Conservation (phyloP, 2,329 filamentous ascomycete genomes). For the Ceratocystis lukuohia region DNA sequence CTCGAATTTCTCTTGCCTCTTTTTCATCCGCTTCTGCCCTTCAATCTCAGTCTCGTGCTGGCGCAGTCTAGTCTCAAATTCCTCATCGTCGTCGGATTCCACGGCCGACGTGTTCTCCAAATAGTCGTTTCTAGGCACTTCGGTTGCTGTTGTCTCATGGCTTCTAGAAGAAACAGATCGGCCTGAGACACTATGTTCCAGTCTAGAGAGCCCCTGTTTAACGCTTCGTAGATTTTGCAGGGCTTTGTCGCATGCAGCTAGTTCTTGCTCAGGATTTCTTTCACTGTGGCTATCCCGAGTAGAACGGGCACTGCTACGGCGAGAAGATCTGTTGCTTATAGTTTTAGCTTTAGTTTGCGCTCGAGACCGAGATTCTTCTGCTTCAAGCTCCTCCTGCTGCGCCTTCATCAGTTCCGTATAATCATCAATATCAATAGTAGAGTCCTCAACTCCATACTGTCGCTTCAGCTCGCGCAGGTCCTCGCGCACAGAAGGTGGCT, state of each 20-base stretch:
- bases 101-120: constrained; percentile 21
- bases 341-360: background rate
- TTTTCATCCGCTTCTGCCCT: background rate
- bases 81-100: constrained; percentile 23
- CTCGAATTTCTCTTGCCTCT: background rate
- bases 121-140: constrained; percentile 15
- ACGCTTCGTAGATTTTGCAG: constrained; percentile 7
- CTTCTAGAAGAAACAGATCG: background rate
- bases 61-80: background rate
- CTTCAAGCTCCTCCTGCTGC: background rate
- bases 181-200: constrained; percentile 5
- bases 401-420: constrained; percentile 36
- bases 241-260: constrained; percentile 15
- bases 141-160: background rate
- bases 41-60: constrained; percentile 29
- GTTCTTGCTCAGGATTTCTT: constrained; percentile 8
- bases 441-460: constrained; percentile 43
- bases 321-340: background rate
- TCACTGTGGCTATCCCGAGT: background rate
- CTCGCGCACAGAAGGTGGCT: constrained; percentile 40
- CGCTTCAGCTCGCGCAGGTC: constrained; percentile 42
- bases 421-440: constrained; percentile 40
- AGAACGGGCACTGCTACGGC: background rate
- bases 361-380: background rate
- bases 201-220: constrained; percentile 4